Conservation (phyloP, 495 filamentous ascomycete species). For the Evernia prunastri region DNA sequence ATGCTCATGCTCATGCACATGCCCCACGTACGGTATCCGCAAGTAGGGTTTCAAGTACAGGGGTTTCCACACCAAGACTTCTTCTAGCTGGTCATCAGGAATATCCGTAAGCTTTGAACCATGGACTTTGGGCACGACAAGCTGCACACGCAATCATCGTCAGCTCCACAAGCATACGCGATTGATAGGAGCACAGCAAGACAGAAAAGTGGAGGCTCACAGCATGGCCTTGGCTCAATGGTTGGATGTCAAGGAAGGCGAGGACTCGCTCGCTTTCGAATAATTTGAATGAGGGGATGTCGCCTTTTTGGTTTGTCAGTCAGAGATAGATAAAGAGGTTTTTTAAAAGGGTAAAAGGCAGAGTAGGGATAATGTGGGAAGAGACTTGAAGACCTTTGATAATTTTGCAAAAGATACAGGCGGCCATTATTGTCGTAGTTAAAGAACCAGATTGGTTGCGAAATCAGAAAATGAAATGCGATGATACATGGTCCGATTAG, state of each 20-base stretch:
- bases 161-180: not conserved
- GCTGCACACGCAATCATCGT: conserved; percentile 42
- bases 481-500: too few species aligned
- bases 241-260: conserved; percentile 95
- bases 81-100: conserved; percentile 77
- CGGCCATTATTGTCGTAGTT: conserved; percentile 33
- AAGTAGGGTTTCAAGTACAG: too few species aligned
- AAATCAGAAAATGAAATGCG: not conserved
- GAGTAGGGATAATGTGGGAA: not conserved
- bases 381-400: conserved; percentile 68
- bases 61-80: conserved; percentile 62
- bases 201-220: conserved; percentile 38
- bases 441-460: too few species aligned
- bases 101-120: conserved; percentile 89
- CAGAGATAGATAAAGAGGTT: too few species aligned
- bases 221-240: conserved; percentile 75
- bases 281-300: conserved; percentile 93
- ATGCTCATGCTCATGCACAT: too few species aligned
- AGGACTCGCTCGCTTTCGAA: conserved; percentile 88
- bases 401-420: conserved; percentile 98
- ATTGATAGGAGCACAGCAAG: not conserved
- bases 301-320: conserved; percentile 50
- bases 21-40: too few species aligned
- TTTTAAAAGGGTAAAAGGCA: not conserved
- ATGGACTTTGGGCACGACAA: conserved; percentile 95